phyloP scores from a whole-genome alignment of 164 flowering plant species.

The Malania oleifera region DNA sequence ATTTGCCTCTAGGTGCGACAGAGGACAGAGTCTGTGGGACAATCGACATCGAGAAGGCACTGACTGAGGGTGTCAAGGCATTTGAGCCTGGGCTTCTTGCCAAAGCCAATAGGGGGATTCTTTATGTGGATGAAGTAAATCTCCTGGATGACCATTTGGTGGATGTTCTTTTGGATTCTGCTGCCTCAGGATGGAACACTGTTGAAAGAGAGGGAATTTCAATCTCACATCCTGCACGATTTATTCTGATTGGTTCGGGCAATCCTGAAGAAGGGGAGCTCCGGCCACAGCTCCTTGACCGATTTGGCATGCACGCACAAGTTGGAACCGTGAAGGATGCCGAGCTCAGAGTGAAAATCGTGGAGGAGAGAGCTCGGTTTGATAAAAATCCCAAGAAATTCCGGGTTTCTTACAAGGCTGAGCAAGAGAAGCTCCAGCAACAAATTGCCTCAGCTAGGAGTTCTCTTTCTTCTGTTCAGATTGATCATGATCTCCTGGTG shows the following conservation, averaged over 20 bases:
- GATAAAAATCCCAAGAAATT: constrained; percentile 83
- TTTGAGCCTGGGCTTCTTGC: constrained; percentile 97
- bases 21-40: constrained; percentile 98
- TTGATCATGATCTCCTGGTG: constrained; percentile 78
- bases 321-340: constrained; percentile 97
- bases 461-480: constrained; percentile 59
- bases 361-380: constrained; percentile 89
- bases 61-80: constrained; percentile 93
- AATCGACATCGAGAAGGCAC: constrained; percentile 92
- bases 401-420: constrained; percentile 57
- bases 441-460: constrained; percentile 78
- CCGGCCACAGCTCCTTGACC: constrained; percentile 93
- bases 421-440: constrained; percentile 83
- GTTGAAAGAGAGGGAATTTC: constrained; percentile 97
- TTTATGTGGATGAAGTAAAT: constrained; percentile 96
- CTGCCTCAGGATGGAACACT: constrained; percentile 98
- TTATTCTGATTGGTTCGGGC: constrained; percentile 90
- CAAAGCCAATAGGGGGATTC: constrained; percentile 89
- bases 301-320: constrained; percentile 99
- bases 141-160: constrained; percentile 92
- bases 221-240: constrained; percentile 96
- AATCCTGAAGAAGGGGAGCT: constrained; percentile 99
- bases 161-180: constrained; percentile 86
- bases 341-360: constrained; percentile 90
- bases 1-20: constrained; percentile 92